Base-by-base conservation (phyloP, 108 stramenopile genomes). In the Skeletonema menzelii region DNA sequence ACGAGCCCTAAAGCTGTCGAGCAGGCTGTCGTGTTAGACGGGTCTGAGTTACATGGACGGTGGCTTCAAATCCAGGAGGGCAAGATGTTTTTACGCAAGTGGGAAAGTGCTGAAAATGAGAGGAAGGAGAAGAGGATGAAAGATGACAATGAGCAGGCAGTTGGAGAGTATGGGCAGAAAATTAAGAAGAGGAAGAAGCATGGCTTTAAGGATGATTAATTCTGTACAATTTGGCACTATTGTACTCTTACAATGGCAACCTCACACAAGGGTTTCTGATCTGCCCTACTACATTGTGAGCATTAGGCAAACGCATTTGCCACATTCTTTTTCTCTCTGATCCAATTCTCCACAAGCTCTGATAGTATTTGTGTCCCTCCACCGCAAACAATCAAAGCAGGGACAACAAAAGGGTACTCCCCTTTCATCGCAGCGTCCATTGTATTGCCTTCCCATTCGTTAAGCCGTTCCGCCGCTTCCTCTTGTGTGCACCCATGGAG, bases 1-100 rank as follows among this genome's bases (percentile, higher is more conserved):
- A 57, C 76, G 8, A 75, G 70, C 60, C 89, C 92, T 31, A 90
- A 90, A 59, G 92, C 89, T 0, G 89, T 82, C 4, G 82, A 44
- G 7, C 84, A 75, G 73, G 84, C 85, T 5, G 19, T 82, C 4
- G 79, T 60, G 14, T 63, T 84, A 35, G 77, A 86, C 64, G 82
- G 71, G n/a, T 27, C 65, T 37, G 85, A 88, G 63, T 46, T 88
- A 10, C 68, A 77, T 12, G 88, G 88, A 11, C 63, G 88, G 11
- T 88, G 85, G 85, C 67, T 88, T 12, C 38, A 74, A 30, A 74
- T 88, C 17, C 85, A 88, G 63, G 83, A 75, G 20, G 87, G 87
- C 12, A 88, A 88, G 55, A 88, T 88, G 87, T 77, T 75, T 30
- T 27, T 88, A 44, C 73, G 73, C 8, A 55, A 86, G 28, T 88